A percentile compares a stretch with the other conserved stretches of the same genome.
These are phyloP conservation scores for Penicillium cosmopolitanum DNA, from an alignment of 495 filamentous ascomycete genomes.

Conservation along the genomic window DNA sequence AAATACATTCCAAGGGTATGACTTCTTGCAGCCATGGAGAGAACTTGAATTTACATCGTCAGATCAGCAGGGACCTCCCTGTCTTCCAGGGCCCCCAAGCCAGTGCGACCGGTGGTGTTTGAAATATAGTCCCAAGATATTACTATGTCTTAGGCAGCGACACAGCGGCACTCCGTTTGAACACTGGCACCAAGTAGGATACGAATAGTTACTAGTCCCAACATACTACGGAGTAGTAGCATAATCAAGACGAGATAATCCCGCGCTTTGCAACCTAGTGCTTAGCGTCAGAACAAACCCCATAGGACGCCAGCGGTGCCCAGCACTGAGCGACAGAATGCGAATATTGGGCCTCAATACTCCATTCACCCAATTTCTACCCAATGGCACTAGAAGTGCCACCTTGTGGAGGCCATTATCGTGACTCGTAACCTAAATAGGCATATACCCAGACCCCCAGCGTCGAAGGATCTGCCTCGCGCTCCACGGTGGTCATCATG, in stretches of 20 bases:
- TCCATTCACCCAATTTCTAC: not conserved
- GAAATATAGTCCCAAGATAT: not conserved
- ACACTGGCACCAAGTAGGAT: not conserved
- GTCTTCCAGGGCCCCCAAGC: no score
- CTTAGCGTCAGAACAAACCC: not conserved
- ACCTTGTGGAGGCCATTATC: constrained; percentile 1
- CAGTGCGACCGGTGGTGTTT: not conserved
- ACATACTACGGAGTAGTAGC: no score
- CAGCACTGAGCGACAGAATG: not conserved
- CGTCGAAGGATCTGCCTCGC: constrained; percentile 19
- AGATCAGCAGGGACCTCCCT: no score
- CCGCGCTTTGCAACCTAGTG: not conserved
- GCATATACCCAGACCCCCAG: constrained; percentile 13
- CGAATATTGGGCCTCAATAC: constrained; percentile 1
- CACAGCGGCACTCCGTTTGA: not conserved
- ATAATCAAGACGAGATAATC: not conserved
- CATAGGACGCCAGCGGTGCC: not conserved
- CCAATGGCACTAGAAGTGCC: constrained; percentile 1
- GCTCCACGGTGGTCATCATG: constrained; percentile 5
- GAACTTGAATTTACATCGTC: no score
- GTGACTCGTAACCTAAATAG: constrained; percentile 3
- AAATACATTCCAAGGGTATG: no score
- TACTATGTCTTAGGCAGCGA: not conserved
- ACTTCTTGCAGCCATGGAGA: no score
- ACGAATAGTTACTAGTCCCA: not conserved